Evolutionary conservation across 2,329 filamentous ascomycete species (phyloP), one percentile per base, ranked within the genome.

Genomic region (Arthrobotrys musiformis): DNA sequence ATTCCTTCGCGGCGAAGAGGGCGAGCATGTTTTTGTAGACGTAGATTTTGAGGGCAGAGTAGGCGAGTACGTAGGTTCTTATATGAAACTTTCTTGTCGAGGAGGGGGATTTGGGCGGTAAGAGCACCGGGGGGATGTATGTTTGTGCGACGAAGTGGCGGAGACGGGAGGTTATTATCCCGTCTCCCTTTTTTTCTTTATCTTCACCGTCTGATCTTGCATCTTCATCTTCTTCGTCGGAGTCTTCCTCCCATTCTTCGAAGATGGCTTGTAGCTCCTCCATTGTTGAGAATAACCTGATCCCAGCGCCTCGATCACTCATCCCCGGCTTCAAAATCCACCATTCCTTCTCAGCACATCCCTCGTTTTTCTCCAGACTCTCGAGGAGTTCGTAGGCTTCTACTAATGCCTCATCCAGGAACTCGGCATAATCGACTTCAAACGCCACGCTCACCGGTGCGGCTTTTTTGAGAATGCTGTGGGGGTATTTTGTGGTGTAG

Each of bases 41-140:
- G 84, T 93, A 94, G 66, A 98, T 89, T 76, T 90, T 87, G 11
- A 99, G 86, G 0, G 90, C 89, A 48, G 93, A 94, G 0, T 90
- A 86, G 63, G 93, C 92, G 74, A 97, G 87, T 24, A 97, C 92
- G 84, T 99, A 99, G 1, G 92, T 93, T 50, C 95, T 88, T 82
- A 99, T 93, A 85, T 99, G 95, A 85, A 98, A 99, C 84, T 99
- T 99, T 79, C 92, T n/a, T n/a, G n/a, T n/a, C n/a, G n/a, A n/a
- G n/a, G n/a, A n/a, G n/a, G 89, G 77, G 87, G 86, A 30, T 30
- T 42, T 62, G 0, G 60, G 44, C n/a, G n/a, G 44, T 15, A 94
- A 85, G 2, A 98, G 88, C 0, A 94, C 94, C 1, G 91, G 92
- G 83, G 97, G 89, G 81, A 99, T 94, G 84, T 99, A 99, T 0